Conservation (phyloP, 1,284 basidiomycete genomes). For the Trichosporon coremiiforme region DNA sequence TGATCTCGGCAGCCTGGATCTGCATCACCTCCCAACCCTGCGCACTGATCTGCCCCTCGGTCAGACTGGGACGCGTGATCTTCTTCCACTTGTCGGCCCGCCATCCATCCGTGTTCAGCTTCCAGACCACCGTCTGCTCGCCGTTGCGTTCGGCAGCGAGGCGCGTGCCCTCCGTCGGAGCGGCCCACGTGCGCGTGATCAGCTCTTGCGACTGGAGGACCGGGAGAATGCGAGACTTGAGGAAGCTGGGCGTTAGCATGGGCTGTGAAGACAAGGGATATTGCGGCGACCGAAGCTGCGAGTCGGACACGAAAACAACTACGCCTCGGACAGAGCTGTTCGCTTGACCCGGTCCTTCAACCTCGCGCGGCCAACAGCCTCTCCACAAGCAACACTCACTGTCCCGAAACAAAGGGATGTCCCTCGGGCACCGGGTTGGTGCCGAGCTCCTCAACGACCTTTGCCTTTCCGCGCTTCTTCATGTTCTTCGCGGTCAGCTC, state of each 20-base stretch:
- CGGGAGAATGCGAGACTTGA: slow-evolving; percentile 50
- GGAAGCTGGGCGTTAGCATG: slow-evolving; percentile 41
- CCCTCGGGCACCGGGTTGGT: slow-evolving; percentile 37
- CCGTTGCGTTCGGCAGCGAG: slow-evolving; percentile 5
- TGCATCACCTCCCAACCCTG: slow-evolving; percentile 12
- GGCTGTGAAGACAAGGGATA: no score
- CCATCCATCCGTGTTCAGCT: slow-evolving; percentile 7
- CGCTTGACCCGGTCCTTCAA: no score
- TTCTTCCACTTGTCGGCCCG: slow-evolving; percentile 16
- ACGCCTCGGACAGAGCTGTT: no score
- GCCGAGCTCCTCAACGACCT: slow-evolving; percentile 18
- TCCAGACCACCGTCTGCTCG: slow-evolving; percentile 25
- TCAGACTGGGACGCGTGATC: neutral
- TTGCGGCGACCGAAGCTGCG: no score
- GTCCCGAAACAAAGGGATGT: slow-evolving; percentile 47
- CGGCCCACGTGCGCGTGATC: slow-evolving; percentile 35
- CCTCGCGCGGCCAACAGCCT: no score
- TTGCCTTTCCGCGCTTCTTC: slow-evolving; percentile 18
- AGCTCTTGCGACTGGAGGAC: slow-evolving; percentile 44
- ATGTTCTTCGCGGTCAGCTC: slow-evolving; percentile 5
- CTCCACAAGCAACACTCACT: slow-evolving; percentile 47
- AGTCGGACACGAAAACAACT: no score
- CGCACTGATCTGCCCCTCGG: slow-evolving; percentile 22
- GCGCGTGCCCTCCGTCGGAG: slow-evolving; percentile 14
- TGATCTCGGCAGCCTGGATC: no score